These are phyloP conservation scores for Darksidea phi DNA, from an alignment of 495 filamentous ascomycete genomes.

Conservation along the genomic window DNA sequence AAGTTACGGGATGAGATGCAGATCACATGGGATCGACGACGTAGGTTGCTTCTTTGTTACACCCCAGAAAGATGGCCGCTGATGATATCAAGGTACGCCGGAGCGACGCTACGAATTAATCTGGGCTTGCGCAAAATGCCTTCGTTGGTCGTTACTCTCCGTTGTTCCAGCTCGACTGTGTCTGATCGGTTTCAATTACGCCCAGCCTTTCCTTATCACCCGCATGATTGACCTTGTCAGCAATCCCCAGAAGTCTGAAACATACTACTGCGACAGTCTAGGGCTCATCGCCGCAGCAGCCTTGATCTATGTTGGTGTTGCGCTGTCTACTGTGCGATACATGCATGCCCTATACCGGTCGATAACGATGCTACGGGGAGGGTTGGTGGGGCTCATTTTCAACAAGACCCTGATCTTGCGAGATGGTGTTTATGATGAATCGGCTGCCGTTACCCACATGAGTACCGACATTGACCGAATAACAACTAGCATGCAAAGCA, in stretches of 20 bases:
- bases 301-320: conserved; percentile 60
- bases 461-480: conserved; percentile 50
- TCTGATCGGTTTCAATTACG: conserved; percentile 59
- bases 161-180: conserved; percentile 52
- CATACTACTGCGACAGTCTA: conserved; percentile 14
- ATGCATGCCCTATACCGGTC: conserved; percentile 56
- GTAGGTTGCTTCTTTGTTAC: background rate
- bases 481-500: conserved; percentile 37
- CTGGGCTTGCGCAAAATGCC: conserved; percentile 13
- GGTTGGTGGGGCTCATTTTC: conserved; percentile 57
- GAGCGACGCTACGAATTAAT: conserved; percentile 4
- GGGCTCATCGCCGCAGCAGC: conserved; percentile 63
- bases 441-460: conserved; percentile 57
- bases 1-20: conserved; percentile 13
- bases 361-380: conserved; percentile 59
- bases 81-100: conserved; percentile 5
- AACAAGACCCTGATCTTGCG: conserved; percentile 43
- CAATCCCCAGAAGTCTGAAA: conserved; percentile 8
- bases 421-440: conserved; percentile 18
- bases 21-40: conserved; percentile 4
- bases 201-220: conserved; percentile 63
- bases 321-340: conserved; percentile 49
- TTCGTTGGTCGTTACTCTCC: conserved; percentile 46
- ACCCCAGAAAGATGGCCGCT: background rate
- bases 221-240: conserved; percentile 43